phyloP scores from a whole-genome alignment of 441 rosid species.

The Omphalea diandra region DNA sequence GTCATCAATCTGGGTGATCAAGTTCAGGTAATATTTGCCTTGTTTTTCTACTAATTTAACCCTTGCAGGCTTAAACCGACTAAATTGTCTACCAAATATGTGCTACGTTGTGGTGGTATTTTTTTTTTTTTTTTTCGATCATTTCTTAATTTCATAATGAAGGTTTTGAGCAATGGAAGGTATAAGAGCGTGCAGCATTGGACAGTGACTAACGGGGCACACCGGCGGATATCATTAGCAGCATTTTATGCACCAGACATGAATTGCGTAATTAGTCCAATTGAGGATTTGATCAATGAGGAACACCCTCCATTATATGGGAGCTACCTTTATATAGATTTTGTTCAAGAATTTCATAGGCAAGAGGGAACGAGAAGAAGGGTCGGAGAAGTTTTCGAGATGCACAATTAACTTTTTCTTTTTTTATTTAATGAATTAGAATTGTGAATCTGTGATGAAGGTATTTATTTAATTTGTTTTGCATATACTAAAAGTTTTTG shows the following conservation, averaged over 20 bases:
- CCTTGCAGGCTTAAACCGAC: no score
- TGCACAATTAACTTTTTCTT: not conserved
- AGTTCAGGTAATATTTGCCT: constrained; percentile 33
- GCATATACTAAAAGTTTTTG: no score
- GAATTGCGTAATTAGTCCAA: constrained; percentile 34
- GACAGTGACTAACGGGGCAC: constrained; percentile 32
- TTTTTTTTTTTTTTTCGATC: no score
- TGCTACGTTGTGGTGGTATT: no score
- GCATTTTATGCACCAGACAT: constrained; percentile 31
- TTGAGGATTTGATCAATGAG: constrained; percentile 32
- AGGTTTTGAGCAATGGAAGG: constrained; percentile 43
- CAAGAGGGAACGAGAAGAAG: constrained; percentile 24
- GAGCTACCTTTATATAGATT: constrained; percentile 14
- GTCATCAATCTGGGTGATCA: constrained; percentile 40
- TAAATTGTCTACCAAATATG: no score
- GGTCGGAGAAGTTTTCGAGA: constrained; percentile 25
- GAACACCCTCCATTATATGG: constrained; percentile 21
- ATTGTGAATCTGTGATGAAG: no score
- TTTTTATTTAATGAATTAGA: not conserved
- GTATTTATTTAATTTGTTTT: no score
- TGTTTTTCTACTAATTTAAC: no score
- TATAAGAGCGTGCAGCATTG: constrained; percentile 40
- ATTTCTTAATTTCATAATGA: not conserved
- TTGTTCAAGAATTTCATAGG: constrained; percentile 17
- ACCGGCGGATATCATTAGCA: constrained; percentile 40